phyloP scores from a whole-genome alignment of 768 basidiomycete genomes.

The Mycena leptocephala region DNA sequence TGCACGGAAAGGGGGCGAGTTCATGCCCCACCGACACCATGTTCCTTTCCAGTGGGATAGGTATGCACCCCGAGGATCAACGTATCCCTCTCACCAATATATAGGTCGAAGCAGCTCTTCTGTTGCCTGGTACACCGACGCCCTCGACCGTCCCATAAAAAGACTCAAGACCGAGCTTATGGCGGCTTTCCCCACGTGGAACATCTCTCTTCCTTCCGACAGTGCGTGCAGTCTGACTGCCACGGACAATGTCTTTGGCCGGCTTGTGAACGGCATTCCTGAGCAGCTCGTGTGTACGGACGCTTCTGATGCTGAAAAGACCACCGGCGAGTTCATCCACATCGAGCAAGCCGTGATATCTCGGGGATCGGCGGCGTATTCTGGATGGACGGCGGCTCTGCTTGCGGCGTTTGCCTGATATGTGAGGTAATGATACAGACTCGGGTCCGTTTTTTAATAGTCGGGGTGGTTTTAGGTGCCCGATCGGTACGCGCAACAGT shows the following conservation, averaged over 20 bases:
- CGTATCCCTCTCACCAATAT: not conserved
- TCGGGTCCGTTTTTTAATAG: not conserved
- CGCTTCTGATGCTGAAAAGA: slow-evolving; percentile 40
- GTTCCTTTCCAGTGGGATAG: slow-evolving; percentile 64
- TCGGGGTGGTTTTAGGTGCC: not conserved
- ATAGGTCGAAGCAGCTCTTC: slow-evolving; percentile 43
- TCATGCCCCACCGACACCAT: slow-evolving; percentile 58
- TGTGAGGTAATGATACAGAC: not conserved
- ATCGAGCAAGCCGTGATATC: slow-evolving; percentile 55
- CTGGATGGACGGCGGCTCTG: slow-evolving; percentile 54
- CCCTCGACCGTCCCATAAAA: slow-evolving; percentile 52
- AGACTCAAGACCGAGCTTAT: slow-evolving; percentile 51
- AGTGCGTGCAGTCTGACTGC: slow-evolving; percentile 60
- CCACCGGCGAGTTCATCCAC: slow-evolving; percentile 60
- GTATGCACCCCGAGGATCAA: slow-evolving; percentile 41
- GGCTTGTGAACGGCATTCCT: slow-evolving; percentile 58
- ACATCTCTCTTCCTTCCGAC: slow-evolving; percentile 58
- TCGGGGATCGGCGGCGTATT: slow-evolving; percentile 39
- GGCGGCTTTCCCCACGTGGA: slow-evolving; percentile 53
- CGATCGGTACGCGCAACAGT: not conserved
- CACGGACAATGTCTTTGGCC: slow-evolving; percentile 63
- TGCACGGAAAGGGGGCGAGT: slow-evolving; percentile 61
- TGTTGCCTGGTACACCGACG: slow-evolving; percentile 56
- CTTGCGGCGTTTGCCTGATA: slow-evolving; percentile 46
- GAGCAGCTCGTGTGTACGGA: slow-evolving; percentile 48